Evolutionary conservation across 2,329 filamentous ascomycete species (phyloP), one percentile per base, ranked within the genome.

Genomic region (Phaeoacremonium minimum): DNA sequence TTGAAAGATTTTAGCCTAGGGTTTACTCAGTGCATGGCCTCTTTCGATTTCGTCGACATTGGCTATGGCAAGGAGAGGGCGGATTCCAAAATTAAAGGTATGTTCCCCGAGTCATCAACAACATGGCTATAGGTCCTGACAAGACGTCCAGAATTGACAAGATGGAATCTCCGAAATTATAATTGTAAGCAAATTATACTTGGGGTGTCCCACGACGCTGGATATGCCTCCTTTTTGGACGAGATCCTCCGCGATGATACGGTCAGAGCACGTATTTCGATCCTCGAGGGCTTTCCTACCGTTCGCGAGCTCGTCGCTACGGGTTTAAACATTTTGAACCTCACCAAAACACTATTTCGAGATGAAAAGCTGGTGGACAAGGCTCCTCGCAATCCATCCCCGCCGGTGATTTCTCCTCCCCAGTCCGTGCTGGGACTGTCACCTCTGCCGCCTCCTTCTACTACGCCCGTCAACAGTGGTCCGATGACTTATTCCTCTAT

Each of bases 41-140:
- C 69, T 9, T 80, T 82, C 60, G 76, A 83, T 53, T 83, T 81
- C 60, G 62, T 82, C 39, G 77, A 83, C 49, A 69, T 83, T 36
- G 77, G 78, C 20, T 58, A 68, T 46, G 70, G 70, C 30, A 79
- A 78, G 51, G 75, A 80, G 47, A 64, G 72, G 33, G 70, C 73
- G 7, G 74, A 78, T 50, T 68, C 67, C 32, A 83, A 83, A 54
- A 73, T 83, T 45, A 72, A 69, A 66, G 76, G 76, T 77, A 55
- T 33, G 57, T 41, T 31, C 22, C 18, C 19, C 20, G 29, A n/a
- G 13, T 18, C n/a, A 13, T n/a, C n/a, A n/a, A 9, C 22, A 26
- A n/a, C n/a, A 26, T n/a, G 22, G n/a, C 9, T 26, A 26, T 26
- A 9, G 9, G 22, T 31, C 37, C 36, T 48, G 35, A 47, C 32